A percentile compares a stretch with the other conserved stretches of the same genome.
phyloP scores from a whole-genome alignment of 768 basidiomycete species.

The Mycena rosella region DNA sequence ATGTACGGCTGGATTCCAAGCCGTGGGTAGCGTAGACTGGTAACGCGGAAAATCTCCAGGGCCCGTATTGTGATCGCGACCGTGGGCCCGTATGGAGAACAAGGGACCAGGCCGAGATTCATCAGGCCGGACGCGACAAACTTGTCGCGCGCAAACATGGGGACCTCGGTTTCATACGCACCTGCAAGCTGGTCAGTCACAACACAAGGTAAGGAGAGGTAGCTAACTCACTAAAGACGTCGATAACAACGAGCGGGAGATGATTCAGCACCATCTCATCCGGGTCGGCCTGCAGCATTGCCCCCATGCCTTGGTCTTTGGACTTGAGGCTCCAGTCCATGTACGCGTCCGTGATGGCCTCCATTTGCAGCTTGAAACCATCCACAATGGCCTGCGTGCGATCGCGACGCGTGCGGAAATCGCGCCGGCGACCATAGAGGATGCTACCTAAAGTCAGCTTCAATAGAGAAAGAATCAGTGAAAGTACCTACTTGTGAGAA shows the following conservation, averaged over 20 bases:
- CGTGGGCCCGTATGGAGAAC: background rate
- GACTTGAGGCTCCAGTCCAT: background rate
- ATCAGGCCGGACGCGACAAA: background rate
- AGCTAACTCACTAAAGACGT: slow-evolving; percentile 13
- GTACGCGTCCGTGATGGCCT: background rate
- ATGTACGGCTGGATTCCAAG: background rate
- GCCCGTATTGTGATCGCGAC: background rate
- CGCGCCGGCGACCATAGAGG: background rate
- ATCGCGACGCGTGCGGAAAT: slow-evolving; percentile 5
- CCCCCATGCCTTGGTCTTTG: background rate
- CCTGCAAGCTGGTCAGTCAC: background rate
- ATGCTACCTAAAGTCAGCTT: too few species aligned
- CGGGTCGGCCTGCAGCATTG: background rate
- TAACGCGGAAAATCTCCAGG: background rate
- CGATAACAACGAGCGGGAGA: background rate
- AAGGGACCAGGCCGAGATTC: background rate
- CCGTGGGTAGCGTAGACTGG: background rate
- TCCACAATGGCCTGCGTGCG: background rate
- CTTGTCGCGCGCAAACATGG: background rate
- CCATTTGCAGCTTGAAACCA: slow-evolving; percentile 3
- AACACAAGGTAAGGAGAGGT: background rate
- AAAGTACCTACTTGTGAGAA: too few species aligned
- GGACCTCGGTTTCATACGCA: background rate
- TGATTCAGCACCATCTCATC: slow-evolving; percentile 1
- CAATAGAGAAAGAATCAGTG: too few species aligned